Percentiles rank a stretch among this genome's conserved stretches.
Evolutionary conservation across 2,329 filamentous ascomycete species (phyloP).

Genomic region (Monilinia fructigena): DNA sequence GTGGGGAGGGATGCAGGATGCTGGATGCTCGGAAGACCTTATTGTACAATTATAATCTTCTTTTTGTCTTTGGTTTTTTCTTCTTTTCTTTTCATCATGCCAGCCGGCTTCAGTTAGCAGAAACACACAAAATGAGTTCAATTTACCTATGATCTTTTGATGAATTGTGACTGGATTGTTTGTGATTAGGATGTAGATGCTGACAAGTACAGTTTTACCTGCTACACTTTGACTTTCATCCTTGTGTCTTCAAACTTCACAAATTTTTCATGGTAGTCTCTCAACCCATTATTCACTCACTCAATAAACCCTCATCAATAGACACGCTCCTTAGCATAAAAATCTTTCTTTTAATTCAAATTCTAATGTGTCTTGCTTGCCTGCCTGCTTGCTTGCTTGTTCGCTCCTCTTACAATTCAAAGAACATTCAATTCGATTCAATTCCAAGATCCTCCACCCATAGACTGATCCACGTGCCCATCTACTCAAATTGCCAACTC

Average conservation of each 20-base stretch:
- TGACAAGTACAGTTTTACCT: background rate
- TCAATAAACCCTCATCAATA: background rate
- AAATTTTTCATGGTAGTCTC: background rate
- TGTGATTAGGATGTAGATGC: background rate
- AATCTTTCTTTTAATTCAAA: background rate
- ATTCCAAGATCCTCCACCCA: background rate
- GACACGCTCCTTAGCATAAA: background rate
- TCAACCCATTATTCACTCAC: background rate
- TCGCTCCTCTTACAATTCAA: background rate
- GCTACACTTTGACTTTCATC: too few species aligned
- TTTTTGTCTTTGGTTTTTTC: conserved; percentile 18
- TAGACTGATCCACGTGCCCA: background rate
- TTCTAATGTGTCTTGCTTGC: background rate
- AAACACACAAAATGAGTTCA: conserved; percentile 17
- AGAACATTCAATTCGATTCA: background rate
- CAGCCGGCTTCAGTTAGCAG: conserved; percentile 37
- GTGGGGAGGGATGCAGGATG: conserved; percentile 27
- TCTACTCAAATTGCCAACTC: background rate
- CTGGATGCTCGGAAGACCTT: conserved; percentile 28
- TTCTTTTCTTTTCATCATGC: conserved; percentile 28
- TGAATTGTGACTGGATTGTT: background rate
- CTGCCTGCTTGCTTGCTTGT: too few species aligned
- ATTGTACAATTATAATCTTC: conserved; percentile 41
- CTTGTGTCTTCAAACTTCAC: background rate
- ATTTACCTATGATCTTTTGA: background rate